A percentile compares a stretch with the other conserved stretches of the same genome.
phyloP scores from a whole-genome alignment of 441 rosid genomes.

The Jatropha podagrica region DNA sequence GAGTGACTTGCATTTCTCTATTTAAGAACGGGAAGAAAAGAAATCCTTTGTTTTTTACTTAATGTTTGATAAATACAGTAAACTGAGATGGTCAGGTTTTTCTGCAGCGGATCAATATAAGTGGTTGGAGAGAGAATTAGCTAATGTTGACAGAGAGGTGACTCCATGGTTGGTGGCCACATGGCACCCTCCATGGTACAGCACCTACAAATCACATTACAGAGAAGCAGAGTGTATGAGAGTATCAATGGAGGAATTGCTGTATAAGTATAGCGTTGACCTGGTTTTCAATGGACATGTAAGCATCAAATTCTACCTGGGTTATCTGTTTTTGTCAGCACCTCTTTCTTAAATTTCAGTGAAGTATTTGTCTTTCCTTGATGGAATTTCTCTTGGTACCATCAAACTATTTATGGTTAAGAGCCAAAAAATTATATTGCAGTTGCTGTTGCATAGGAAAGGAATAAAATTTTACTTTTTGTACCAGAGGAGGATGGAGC shows the following conservation, averaged over 20 bases:
- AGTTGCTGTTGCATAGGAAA: background rate
- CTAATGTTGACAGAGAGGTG: slow-evolving; percentile 33
- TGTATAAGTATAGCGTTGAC: slow-evolving; percentile 46
- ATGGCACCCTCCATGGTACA: slow-evolving; percentile 54
- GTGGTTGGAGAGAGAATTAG: slow-evolving; percentile 45
- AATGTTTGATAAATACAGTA: background rate
- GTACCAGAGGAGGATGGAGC: background rate
- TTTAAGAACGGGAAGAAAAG: background rate
- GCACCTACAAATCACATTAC: slow-evolving; percentile 44
- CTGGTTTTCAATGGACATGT: slow-evolving; percentile 62
- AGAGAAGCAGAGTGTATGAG: slow-evolving; percentile 56
- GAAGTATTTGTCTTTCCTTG: background rate
- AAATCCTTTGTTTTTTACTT: background rate
- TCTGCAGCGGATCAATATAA: slow-evolving; percentile 35
- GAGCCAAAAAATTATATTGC: background rate
- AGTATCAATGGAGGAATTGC: slow-evolving; percentile 48
- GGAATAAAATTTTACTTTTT: background rate
- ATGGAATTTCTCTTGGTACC: background rate
- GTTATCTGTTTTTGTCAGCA: background rate
- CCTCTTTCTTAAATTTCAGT: background rate
- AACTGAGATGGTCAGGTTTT: background rate
- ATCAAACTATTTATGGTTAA: background rate
- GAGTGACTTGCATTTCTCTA: background rate
- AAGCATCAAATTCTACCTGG: slow-evolving; percentile 20
- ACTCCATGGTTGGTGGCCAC: slow-evolving; percentile 53